Base-by-base conservation (phyloP, 768 basidiomycete species). In the Tricholoma sp. region DNA sequence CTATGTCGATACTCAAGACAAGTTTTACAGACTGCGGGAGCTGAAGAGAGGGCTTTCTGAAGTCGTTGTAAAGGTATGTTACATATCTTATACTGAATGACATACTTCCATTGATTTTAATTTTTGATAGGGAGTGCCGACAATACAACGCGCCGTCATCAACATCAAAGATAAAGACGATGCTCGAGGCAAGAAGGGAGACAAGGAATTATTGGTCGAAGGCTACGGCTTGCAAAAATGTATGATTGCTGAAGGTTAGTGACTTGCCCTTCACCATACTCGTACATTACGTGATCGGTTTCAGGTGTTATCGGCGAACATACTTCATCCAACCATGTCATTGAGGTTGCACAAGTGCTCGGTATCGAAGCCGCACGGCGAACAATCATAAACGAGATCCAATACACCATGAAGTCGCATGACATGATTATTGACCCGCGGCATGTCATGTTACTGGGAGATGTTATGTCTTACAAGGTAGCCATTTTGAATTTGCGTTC, bases 361-460 rank as follows among this genome's bases (percentile, higher is more conserved):
- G 97, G 97, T 34, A 98, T 99, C 57, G 97, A 99, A 66, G 97
- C 97, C 5, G 95, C 97, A 4, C 82, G 97, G 57, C 76, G 80
- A 58, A 96, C 94, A 3, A 97, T 99, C 72, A 88, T 97, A 72
- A 91, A 96, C 66, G 94, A 99, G 69, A 97, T 98, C 62, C 90
- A 96, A 68, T 91, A 92, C 67, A 98, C 93, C 10, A 99, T 99
- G 97, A 82, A 84, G 61, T 89, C 87, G 54, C 97, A 99, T 75
- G 94, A 94, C 64, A 95, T 99, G 90, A 94, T 88, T 57, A 98
- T 99, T 64, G 97, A 99, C 70, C 95, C 96, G 59, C 90, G 97
- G 53, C 97, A 99, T 70, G 91, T 98, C 65, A 97, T 98, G 93
- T 75, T 99, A 37, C 83, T 99, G 10, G 97, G 95, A 49, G 97